Percentiles rank a stretch among this genome's conserved stretches.
Conservation (phyloP, 129 eudicot genomes). For the Glebionis coronaria region DNA sequence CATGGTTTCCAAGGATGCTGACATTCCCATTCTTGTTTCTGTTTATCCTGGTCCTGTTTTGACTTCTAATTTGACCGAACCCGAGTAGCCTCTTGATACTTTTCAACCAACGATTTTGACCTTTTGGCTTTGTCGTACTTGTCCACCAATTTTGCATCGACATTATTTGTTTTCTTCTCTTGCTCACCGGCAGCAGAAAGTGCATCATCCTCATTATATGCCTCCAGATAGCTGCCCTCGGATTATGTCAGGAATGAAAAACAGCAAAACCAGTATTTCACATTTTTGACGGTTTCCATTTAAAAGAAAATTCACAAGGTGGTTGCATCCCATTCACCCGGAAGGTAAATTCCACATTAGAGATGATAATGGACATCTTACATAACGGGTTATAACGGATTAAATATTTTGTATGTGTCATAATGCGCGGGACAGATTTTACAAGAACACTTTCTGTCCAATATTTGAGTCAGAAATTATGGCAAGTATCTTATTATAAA, state of each 20-base stretch:
- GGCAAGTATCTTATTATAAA: too few species aligned
- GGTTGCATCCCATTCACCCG: neutral
- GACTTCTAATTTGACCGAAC: conserved; percentile 4
- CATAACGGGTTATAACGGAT: neutral
- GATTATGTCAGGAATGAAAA: neutral
- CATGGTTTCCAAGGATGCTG: conserved; percentile 99
- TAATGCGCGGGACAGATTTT: too few species aligned
- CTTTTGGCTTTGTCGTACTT: conserved; percentile 82
- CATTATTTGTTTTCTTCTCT: conserved; percentile 35
- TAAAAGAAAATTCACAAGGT: neutral
- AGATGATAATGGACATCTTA: neutral
- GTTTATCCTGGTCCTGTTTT: neutral
- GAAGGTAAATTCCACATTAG: neutral
- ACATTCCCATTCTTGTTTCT: conserved; percentile 54
- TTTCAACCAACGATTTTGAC: conserved; percentile 83
- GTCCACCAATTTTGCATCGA: conserved; percentile 85
- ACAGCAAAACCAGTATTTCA: neutral
- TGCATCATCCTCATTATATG: conserved; percentile 85
- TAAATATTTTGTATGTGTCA: too few species aligned
- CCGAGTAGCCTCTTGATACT: conserved; percentile 65
- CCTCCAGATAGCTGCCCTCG: conserved; percentile 77
- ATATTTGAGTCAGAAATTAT: too few species aligned
- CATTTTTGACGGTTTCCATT: neutral
- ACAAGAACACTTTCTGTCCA: too few species aligned
- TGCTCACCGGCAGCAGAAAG: conserved; percentile 69